Base-by-base conservation (phyloP, 352 stramenopile genomes). In the Thalassiosira mediterranea region DNA sequence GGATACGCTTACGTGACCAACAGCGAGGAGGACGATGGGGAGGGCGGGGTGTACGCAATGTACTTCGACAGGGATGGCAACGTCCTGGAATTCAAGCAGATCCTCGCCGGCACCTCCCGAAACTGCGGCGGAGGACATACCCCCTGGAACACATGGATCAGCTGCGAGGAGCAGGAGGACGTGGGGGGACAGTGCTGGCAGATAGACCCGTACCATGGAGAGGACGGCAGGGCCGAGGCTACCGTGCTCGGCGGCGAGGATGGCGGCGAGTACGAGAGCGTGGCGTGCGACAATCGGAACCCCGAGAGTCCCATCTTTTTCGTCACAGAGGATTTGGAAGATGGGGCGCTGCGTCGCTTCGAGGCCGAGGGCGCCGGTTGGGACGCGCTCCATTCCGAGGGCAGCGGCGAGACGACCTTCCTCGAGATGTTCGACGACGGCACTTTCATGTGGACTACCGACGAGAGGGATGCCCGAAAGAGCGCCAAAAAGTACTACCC, bases 1-100 rank as follows among this genome's bases (percentile, higher is more conserved):
- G 34, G 34, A 13, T 90, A 78, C 53, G 69, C 74, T 1, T 90
- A 90, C 58, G 69, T 87, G 0, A 76, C 54, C 56, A 90, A 90
- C 49, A 72, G 53, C 7, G 81, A 89, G 75, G 61, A 68, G 2
- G 34, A 51, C 37, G 26, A 76, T 42, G 26, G 49, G 1, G 42
- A 31, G 15, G 83, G 83, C 38, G 83, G 83, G n/a, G 83, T 88
- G 29, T 80, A 77, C 63, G 66, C 61, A 1, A 61, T 89, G 5
- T 80, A 77, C 15, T 88, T 89, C 53, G 58, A 84, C 53, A 58
- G 63, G 17, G 28, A 84, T 70, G 79, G 76, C 13, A 66, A 82
- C 34, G 49, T 89, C 25, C 21, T 83, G 32, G 62, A 88, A 7
- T 73, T 68, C 32, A 47, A 67, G 17, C n/a, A 15, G 31, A 25